Evolutionary conservation across 148 eudicot genomes (phyloP).

Genomic region (Suaeda aralocaspica): DNA sequence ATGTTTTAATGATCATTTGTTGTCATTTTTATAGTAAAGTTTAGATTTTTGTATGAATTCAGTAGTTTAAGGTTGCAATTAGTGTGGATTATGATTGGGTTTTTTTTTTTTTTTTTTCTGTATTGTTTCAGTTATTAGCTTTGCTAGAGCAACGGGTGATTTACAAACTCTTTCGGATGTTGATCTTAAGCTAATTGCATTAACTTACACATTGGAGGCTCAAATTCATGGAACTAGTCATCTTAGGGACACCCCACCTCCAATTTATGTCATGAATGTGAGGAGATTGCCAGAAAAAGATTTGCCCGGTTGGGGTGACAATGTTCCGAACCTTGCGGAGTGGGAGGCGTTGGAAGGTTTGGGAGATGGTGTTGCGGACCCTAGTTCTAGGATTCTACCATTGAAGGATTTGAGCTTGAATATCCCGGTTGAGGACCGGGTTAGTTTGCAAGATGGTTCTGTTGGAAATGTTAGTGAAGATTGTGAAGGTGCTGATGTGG

Average conservation of each 20-base stretch:
- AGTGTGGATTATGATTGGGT: neutral
- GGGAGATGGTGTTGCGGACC: slow-evolving; percentile 31
- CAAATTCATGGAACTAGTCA: slow-evolving; percentile 79
- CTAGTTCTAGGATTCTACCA: slow-evolving; percentile 68
- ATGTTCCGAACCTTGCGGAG: slow-evolving; percentile 85
- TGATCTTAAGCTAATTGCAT: slow-evolving; percentile 91
- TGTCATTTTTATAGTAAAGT: too few relatives aligned
- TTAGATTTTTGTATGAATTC: too few relatives aligned
- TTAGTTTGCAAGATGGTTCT: slow-evolving; percentile 40
- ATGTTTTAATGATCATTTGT: too few relatives aligned
- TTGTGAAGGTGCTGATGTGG: slow-evolving; percentile 35
- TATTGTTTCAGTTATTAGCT: slow-evolving; percentile 55
- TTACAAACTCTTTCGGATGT: slow-evolving; percentile 94
- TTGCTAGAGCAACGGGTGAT: slow-evolving; percentile 95
- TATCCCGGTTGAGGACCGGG: slow-evolving; percentile 34
- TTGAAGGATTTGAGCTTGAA: slow-evolving; percentile 64
- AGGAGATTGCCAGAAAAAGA: slow-evolving; percentile 89
- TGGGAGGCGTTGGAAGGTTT: slow-evolving; percentile 83
- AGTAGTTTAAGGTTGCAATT: too few relatives aligned
- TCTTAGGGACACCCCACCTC: slow-evolving; percentile 79
- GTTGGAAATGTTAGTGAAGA: slow-evolving; percentile 42
- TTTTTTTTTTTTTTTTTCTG: too few relatives aligned
- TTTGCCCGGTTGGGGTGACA: slow-evolving; percentile 92
- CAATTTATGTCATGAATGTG: slow-evolving; percentile 69
- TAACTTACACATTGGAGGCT: slow-evolving; percentile 85